Evolutionary conservation across 2,329 filamentous ascomycete genomes (phyloP).

Genomic region (Xylaria sp.): DNA sequence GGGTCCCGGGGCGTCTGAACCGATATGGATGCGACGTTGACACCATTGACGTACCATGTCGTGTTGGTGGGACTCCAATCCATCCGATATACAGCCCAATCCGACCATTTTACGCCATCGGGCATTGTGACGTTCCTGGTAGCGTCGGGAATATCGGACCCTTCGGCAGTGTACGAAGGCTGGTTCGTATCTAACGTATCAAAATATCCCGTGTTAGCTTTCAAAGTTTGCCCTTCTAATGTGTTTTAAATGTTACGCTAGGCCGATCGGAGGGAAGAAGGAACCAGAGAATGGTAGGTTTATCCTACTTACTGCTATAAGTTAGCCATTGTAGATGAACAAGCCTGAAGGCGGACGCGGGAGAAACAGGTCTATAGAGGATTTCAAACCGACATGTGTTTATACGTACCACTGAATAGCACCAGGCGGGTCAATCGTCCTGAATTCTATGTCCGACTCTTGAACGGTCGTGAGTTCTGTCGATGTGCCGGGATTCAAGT

Average conservation of each 20-base stretch:
- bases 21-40: constrained; percentile 53
- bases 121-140: constrained; percentile 53
- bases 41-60: constrained; percentile 59
- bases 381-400: too few relatives aligned
- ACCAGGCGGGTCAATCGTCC: constrained; percentile 49
- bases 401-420: constrained; percentile 55
- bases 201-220: too few relatives aligned
- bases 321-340: too few relatives aligned
- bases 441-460: constrained; percentile 57
- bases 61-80: constrained; percentile 60
- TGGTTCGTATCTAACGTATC: constrained; percentile 70
- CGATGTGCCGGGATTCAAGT: constrained; percentile 42
- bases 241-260: too few relatives aligned
- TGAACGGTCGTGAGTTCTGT: constrained; percentile 45
- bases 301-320: too few relatives aligned
- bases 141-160: constrained; percentile 48
- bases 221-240: too few relatives aligned
- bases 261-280: too few relatives aligned
- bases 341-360: too few relatives aligned
- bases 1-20: constrained; percentile 59
- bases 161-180: constrained; percentile 51
- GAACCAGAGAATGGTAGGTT: too few relatives aligned
- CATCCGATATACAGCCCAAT: constrained; percentile 62
- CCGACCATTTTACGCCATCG: constrained; percentile 47
- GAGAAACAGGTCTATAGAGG: too few relatives aligned